phyloP scores from a whole-genome alignment of 768 basidiomycete species.

The Hygrocybe punicea region DNA sequence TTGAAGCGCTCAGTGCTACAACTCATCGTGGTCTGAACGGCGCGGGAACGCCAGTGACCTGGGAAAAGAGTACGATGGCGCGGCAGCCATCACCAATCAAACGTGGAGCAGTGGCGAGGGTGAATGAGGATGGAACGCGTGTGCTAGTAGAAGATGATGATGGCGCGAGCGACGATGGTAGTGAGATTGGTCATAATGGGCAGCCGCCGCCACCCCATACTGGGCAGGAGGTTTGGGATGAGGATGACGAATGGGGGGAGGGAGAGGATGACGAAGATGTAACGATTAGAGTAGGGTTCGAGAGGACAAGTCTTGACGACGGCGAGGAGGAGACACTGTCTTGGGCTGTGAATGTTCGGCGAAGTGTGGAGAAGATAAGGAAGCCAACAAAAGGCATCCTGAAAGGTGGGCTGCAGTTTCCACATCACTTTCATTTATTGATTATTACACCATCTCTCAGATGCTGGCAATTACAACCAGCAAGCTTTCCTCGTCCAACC shows the following conservation, averaged over 20 bases:
- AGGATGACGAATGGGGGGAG: conserved; percentile 78
- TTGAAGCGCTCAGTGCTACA: conserved; percentile 49
- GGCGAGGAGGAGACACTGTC: conserved; percentile 63
- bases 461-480: conserved; percentile 68
- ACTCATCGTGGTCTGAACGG: conserved; percentile 34
- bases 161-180: conserved; percentile 53
- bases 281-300: conserved; percentile 64
- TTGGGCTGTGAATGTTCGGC: conserved; percentile 73
- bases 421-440: neutral
- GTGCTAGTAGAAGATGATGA: conserved; percentile 72
- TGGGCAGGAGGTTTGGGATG: conserved; percentile 57
- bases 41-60: conserved; percentile 51
- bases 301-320: conserved; percentile 48
- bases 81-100: conserved; percentile 50
- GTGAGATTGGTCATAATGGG: conserved; percentile 49
- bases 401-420: conserved; percentile 59
- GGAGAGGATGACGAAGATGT: conserved; percentile 66
- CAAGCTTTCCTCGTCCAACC: conserved; percentile 47
- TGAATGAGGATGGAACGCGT: conserved; percentile 64
- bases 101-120: conserved; percentile 36
- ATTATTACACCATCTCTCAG: conserved; percentile 34
- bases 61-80: conserved; percentile 81
- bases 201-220: conserved; percentile 35
- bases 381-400: conserved; percentile 80
- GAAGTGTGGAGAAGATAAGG: conserved; percentile 65